These are phyloP conservation scores for Pelagomonas calceolata DNA, from an alignment of 108 stramenopile genomes.

Conservation along the genomic window DNA sequence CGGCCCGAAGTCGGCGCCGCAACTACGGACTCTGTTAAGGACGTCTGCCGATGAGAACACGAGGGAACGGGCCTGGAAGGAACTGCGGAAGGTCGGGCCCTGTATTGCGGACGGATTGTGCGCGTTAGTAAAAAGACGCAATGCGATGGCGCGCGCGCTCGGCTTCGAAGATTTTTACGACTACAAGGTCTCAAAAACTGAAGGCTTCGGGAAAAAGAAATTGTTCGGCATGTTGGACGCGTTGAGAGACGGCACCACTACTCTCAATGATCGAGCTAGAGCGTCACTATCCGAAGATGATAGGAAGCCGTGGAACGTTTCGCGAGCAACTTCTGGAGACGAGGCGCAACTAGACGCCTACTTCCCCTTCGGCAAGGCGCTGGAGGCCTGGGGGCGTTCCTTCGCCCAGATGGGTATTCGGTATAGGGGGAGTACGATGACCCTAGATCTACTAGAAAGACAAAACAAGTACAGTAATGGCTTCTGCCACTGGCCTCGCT, in stretches of 20 bases:
- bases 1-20: constrained; percentile 46
- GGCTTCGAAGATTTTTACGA: constrained; percentile 57
- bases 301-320: constrained; percentile 49
- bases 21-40: constrained; percentile 42
- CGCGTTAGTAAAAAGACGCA: constrained; percentile 53
- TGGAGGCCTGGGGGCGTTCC: constrained; percentile 43
- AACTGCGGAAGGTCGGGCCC: constrained; percentile 48
- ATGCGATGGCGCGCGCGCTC: constrained; percentile 40
- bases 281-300: constrained; percentile 36
- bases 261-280: constrained; percentile 42
- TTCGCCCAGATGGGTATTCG: constrained; percentile 51
- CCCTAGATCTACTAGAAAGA: constrained; percentile 53
- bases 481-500: constrained; percentile 61
- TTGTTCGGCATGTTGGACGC: constrained; percentile 58
- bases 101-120: constrained; percentile 54
- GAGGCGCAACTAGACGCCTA: constrained; percentile 36
- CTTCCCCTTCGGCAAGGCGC: constrained; percentile 54
- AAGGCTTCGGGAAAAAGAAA: constrained; percentile 51
- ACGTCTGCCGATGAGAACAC: constrained; percentile 39
- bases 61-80: constrained; percentile 52
- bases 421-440: constrained; percentile 52
- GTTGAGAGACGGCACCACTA: constrained; percentile 45
- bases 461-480: constrained; percentile 56
- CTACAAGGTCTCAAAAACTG: constrained; percentile 56
- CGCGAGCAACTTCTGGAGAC: constrained; percentile 33